A percentile compares a stretch with the other conserved stretches of the same genome.
These are phyloP conservation scores for Xerocomellus amylosporus DNA, from an alignment of 768 basidiomycete species.

Conservation along the genomic window DNA sequence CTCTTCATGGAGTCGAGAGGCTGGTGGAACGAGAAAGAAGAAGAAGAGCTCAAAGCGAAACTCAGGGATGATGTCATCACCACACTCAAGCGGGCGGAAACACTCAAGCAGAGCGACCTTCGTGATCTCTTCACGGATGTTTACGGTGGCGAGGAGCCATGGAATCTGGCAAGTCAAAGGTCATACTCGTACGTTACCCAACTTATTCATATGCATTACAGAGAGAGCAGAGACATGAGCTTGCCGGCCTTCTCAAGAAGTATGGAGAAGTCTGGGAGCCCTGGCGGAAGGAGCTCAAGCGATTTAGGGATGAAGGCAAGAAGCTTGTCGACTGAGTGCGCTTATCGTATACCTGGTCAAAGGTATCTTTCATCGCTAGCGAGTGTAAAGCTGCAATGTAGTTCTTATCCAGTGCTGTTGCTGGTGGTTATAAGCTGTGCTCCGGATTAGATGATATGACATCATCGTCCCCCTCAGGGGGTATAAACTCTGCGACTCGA, in stretches of 20 bases:
- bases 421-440: not conserved
- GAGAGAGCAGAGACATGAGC: conserved; percentile 83
- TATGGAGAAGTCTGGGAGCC: conserved; percentile 87
- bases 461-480: conserved; percentile 5
- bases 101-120: conserved; percentile 64
- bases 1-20: conserved; percentile 76
- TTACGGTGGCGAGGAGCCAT: conserved; percentile 81
- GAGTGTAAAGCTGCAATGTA: not conserved
- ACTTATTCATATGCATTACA: conserved; percentile 29
- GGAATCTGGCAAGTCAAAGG: conserved; percentile 68
- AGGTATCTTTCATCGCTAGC: not conserved
- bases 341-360: not conserved
- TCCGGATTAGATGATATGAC: conserved; percentile 15
- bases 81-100: conserved; percentile 77
- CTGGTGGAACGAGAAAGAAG: conserved; percentile 82
- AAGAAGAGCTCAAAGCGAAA: conserved; percentile 64
- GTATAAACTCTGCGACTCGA: not conserved
- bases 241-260: conserved; percentile 70
- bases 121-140: conserved; percentile 83
- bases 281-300: conserved; percentile 76
- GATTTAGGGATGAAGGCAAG: conserved; percentile 71
- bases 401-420: not conserved
- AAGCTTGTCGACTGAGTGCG: conserved; percentile 42
- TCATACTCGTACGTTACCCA: not conserved
- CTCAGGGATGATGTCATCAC: conserved; percentile 73